Percentiles rank a stretch among this genome's conserved stretches.
Conservation (phyloP, 768 basidiomycete species). For the Mycena amicta region DNA sequence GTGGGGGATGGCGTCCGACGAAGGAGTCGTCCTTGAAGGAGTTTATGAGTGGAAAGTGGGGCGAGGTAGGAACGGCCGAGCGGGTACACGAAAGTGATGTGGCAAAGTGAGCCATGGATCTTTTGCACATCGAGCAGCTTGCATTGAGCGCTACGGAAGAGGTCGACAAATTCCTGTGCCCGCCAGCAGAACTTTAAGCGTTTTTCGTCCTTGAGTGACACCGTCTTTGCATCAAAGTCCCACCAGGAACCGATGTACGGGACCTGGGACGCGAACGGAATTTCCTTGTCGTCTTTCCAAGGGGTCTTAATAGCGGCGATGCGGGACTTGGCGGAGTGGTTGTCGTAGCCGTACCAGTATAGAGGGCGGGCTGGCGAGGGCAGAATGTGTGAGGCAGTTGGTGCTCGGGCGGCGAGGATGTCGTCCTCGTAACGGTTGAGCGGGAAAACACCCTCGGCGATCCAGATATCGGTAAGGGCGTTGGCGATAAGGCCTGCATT, state of each 20-base stretch:
- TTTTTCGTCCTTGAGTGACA: conserved; percentile 31
- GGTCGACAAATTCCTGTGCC: conserved; percentile 15
- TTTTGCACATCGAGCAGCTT: conserved; percentile 8
- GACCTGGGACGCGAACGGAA: conserved; percentile 24
- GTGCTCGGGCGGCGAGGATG: conserved; percentile 24
- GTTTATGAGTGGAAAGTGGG: too few relatives aligned
- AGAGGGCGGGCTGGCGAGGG: not conserved
- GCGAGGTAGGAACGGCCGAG: not conserved
- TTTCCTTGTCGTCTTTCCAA: conserved; percentile 27
- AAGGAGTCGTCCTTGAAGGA: not conserved
- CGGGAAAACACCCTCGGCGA: conserved; percentile 19
- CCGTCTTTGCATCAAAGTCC: conserved; percentile 25
- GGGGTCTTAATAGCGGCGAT: conserved; percentile 14
- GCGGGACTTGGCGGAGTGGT: not conserved
- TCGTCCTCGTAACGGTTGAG: conserved; percentile 35
- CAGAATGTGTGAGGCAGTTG: not conserved
- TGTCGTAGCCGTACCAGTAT: not conserved
- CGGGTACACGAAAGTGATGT: conserved; percentile 25
- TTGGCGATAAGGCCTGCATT: conserved; percentile 34
- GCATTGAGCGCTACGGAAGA: not conserved
- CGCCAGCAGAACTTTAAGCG: conserved; percentile 24
- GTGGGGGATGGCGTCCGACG: not conserved
- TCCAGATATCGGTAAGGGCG: conserved; percentile 32
- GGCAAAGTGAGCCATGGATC: too few relatives aligned
- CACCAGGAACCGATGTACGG: conserved; percentile 34